These are phyloP conservation scores for Backusella morwellensis DNA, from an alignment of 192 early-diverging fungal species.

Conservation along the genomic window DNA sequence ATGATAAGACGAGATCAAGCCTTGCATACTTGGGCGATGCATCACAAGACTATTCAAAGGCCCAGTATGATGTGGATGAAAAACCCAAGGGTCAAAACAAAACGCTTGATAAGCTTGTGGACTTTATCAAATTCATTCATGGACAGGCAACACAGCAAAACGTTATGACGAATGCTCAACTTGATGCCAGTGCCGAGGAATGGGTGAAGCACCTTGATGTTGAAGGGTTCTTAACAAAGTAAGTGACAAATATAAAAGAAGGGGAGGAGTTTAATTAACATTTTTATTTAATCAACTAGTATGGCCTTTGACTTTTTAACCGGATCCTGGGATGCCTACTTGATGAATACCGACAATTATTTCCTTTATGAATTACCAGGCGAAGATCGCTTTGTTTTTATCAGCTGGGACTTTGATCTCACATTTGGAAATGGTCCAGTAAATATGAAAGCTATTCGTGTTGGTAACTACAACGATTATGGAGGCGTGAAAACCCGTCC, in stretches of 20 bases:
- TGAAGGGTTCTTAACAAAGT: constrained; percentile 28
- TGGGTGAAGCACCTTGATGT: constrained; percentile 29
- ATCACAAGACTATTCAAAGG: neutral
- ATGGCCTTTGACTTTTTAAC: constrained; percentile 34
- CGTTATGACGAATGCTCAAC: neutral
- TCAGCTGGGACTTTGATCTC: constrained; percentile 31
- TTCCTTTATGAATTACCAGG: constrained; percentile 27
- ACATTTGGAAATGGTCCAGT: constrained; percentile 25
- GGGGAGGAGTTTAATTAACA: neutral
- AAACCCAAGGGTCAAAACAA: neutral
- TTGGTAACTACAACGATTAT: constrained; percentile 25
- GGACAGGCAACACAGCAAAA: constrained; percentile 10
- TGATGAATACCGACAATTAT: constrained; percentile 29
- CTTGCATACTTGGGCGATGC: constrained; percentile 19
- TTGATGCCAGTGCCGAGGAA: neutral
- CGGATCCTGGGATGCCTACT: constrained; percentile 27
- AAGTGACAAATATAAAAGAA: neutral
- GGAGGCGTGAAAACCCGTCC: constrained; percentile 12
- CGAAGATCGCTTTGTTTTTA: constrained; percentile 8
- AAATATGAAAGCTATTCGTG: constrained; percentile 9
- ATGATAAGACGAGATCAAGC: neutral
- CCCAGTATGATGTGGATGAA: constrained; percentile 1
- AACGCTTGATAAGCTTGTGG: neutral
- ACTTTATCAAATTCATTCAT: constrained; percentile 32
- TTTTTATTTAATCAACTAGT: constrained; percentile 1